A percentile compares a stretch with the other conserved stretches of the same genome.
phyloP scores from a whole-genome alignment of 1,139 yeast genomes.

The Geotrichum restrictum region DNA sequence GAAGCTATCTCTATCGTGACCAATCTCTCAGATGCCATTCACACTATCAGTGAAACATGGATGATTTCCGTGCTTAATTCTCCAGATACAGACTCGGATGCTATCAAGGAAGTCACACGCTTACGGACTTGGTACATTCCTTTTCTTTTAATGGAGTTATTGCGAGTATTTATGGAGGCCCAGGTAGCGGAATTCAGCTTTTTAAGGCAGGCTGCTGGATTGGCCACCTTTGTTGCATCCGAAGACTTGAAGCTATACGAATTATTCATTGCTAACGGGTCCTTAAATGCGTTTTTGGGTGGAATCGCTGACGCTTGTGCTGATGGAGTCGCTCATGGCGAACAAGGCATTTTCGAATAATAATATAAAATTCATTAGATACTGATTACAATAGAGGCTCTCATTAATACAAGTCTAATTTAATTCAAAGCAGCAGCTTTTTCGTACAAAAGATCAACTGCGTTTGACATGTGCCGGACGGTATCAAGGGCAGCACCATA shows the following conservation, averaged over 20 bases:
- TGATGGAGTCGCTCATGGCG: slow-evolving; percentile 41
- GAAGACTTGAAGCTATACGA: slow-evolving; percentile 48
- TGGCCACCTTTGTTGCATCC: slow-evolving; percentile 54
- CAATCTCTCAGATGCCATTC: slow-evolving; percentile 22
- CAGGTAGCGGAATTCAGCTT: slow-evolving; percentile 37
- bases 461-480: slow-evolving; percentile 79
- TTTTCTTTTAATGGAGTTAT: slow-evolving; percentile 59
- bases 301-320: slow-evolving; percentile 57
- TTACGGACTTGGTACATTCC: slow-evolving; percentile 73
- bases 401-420: not conserved
- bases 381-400: not conserved
- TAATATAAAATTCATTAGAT: not conserved
- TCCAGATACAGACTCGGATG: slow-evolving; percentile 16
- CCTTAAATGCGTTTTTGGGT: slow-evolving; percentile 57
- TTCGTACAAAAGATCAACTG: slow-evolving; percentile 86
- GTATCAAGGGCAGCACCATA: slow-evolving; percentile 84
- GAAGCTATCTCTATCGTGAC: slow-evolving; percentile 24
- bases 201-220: slow-evolving; percentile 52
- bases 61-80: slow-evolving; percentile 20
- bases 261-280: slow-evolving; percentile 59
- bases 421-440: slow-evolving; percentile 77
- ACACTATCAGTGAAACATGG: slow-evolving; percentile 28
- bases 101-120: slow-evolving; percentile 20
- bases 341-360: slow-evolving; percentile 29
- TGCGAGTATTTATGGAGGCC: slow-evolving; percentile 48